A percentile compares a stretch with the other conserved stretches of the same genome.
phyloP scores from a whole-genome alignment of 495 filamentous ascomycete genomes.

The Annulohypoxylon moriforme region DNA sequence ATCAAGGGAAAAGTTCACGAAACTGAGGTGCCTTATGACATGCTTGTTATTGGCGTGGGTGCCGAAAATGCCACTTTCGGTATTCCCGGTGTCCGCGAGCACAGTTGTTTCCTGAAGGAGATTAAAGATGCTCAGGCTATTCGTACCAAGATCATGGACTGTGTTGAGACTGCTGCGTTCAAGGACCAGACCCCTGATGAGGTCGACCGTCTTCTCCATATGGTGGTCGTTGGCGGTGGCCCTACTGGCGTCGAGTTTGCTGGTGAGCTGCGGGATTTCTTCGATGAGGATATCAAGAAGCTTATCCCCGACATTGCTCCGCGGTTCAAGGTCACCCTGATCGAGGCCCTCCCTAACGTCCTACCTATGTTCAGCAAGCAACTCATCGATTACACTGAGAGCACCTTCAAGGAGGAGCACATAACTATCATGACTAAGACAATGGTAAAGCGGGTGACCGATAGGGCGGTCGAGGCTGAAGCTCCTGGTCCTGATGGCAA shows the following conservation, averaged over 20 bases:
- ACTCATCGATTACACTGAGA: constrained; percentile 98
- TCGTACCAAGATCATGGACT: constrained; percentile 99
- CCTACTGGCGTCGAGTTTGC: constrained; percentile 99
- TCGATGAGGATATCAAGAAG: constrained; percentile 96
- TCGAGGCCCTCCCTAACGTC: constrained; percentile 98
- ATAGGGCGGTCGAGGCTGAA: constrained; percentile 94
- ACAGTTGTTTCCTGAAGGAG: constrained; percentile 99
- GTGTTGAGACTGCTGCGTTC: constrained; percentile 97
- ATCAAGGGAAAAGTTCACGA: constrained; percentile 84
- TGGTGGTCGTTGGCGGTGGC: constrained; percentile 98
- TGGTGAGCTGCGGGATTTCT: constrained; percentile 98
- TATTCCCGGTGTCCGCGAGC: constrained; percentile 92
- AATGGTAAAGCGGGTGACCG: constrained; percentile 97
- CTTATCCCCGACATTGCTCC: constrained; percentile 95
- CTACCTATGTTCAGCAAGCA: constrained; percentile 99
- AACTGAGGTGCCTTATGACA: constrained; percentile 96
- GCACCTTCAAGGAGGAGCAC: constrained; percentile 97
- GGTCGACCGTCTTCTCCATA: constrained; percentile 93
- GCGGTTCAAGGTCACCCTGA: constrained; percentile 95
- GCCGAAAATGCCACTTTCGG: constrained; percentile 99
- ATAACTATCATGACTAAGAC: constrained; percentile 98
- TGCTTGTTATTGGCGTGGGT: constrained; percentile 96
- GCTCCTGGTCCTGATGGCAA: constrained; percentile 84
- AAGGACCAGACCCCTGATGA: constrained; percentile 95
- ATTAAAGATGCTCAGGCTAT: constrained; percentile 95